Evolutionary conservation across 305 asterid genomes (phyloP).

Genomic region (Withania somnifera): DNA sequence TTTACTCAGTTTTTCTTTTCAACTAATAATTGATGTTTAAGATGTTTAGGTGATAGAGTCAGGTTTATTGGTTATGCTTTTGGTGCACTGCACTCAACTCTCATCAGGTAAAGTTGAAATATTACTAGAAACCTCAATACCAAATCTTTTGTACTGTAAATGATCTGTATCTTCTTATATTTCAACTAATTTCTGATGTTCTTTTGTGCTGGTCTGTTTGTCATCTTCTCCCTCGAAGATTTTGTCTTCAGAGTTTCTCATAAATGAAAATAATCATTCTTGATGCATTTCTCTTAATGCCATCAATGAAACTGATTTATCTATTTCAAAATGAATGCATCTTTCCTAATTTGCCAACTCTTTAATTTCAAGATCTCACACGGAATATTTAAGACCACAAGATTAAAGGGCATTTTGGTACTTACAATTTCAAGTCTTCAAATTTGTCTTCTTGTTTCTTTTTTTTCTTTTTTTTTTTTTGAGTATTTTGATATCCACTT

Average conservation of each 20-base stretch:
- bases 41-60: constrained; percentile 63
- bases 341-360: too few species aligned
- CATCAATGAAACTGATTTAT: neutral
- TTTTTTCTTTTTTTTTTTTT: too few species aligned
- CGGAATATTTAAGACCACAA: too few species aligned
- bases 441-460: too few species aligned
- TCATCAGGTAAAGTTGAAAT: constrained; percentile 32
- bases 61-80: constrained; percentile 55
- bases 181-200: neutral
- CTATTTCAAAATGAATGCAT: neutral
- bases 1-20: neutral
- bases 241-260: neutral
- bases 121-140: neutral
- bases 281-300: neutral
- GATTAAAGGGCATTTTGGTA: too few species aligned
- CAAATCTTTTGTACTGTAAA: neutral
- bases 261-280: neutral
- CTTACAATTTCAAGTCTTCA: too few species aligned
- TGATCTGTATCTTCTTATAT: neutral
- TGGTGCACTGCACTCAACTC: constrained; percentile 28
- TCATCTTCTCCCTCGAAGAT: neutral
- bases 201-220: neutral
- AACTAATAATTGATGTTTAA: constrained; percentile 2
- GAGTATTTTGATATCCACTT: too few species aligned
- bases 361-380: too few species aligned